Conservation (phyloP, 1,284 basidiomycete genomes). For the Pterula multifida region DNA sequence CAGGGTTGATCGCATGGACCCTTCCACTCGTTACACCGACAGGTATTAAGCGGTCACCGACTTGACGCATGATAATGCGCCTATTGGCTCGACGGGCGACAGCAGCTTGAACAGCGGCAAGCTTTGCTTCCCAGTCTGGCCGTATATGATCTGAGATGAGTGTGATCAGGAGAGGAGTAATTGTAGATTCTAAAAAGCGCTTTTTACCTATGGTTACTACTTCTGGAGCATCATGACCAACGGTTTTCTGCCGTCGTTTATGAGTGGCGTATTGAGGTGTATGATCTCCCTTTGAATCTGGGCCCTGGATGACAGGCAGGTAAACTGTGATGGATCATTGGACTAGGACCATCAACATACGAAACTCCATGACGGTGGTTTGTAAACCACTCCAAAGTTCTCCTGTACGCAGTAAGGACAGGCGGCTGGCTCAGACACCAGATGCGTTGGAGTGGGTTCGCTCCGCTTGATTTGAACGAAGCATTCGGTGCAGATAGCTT, state of each 20-base stretch:
- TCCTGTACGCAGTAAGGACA: conserved; percentile 97
- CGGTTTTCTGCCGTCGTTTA: conserved; percentile 69
- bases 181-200: conserved; percentile 3
- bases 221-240: conserved; percentile 65
- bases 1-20: conserved; percentile 49
- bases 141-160: conserved; percentile 68
- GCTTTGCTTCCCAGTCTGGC: conserved; percentile 90
- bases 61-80: conserved; percentile 96
- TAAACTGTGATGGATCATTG: conserved; percentile 4
- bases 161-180: conserved; percentile 3
- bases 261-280: conserved; percentile 32
- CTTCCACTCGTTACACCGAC: conserved; percentile 86
- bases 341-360: conserved; percentile 25
- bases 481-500: conserved; percentile 97
- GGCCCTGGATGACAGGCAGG: conserved; percentile 14
- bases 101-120: conserved; percentile 80
- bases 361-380: conserved; percentile 65
- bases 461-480: conserved; percentile 97
- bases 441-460: conserved; percentile 86
- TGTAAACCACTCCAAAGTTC: conserved; percentile 92
- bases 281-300: conserved; percentile 22
- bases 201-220: conserved; percentile 80
- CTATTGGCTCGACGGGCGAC: conserved; percentile 86
- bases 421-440: conserved; percentile 87
- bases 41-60: conserved; percentile 93